Evolutionary conservation across 2,329 filamentous ascomycete species (phyloP), one percentile per base, ranked within the genome.

Genomic region (Beauveria brongniartii): DNA sequence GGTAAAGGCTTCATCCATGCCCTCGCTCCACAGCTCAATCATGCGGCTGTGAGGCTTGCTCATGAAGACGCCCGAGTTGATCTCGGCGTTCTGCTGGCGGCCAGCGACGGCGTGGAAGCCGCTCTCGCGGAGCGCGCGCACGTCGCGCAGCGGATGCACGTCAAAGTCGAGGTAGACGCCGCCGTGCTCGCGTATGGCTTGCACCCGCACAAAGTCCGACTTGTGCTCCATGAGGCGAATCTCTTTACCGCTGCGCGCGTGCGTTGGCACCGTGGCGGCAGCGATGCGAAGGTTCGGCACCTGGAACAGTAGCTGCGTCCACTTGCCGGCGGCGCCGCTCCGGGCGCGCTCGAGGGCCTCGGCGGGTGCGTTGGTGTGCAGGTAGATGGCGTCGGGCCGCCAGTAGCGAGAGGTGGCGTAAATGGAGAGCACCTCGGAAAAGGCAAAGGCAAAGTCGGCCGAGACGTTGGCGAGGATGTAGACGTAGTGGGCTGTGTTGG

Each of bases 401-500:
- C 61, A 65, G 60, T 63, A 62, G 44, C 52, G 48, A 55, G 61
- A 63, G 1, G 64, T 59, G 2, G 65, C 63, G 59, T 67, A 70
- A 3, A 69, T 48, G 43, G 67, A 64, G n/a, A 69, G 63, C 46
- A 63, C 65, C 28, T 67, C 62, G 41, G 61, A 63, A 34, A 69
- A 67, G 10, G 63, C 26, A 53, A 69, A 67, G 22, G 18, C n/a
- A 30, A 68, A 63, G 50, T 64, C 61, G 54, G 20, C 51, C 5
- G 41, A 41, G 26, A 44, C 16, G 43, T 69, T 64, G 8, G 55
- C 26, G n/a, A 67, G 46, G 20, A 67, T 61, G 62, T 65, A 69
- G 44, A 68, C 63, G 50, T 63, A 70, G 58, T 70, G 68, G 18
- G 64, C 66, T 2, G 63, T 55, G 59, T 70, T 69, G 5, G 68